phyloP scores from a whole-genome alignment of 2,329 filamentous ascomycete species.

The Talaromyces sp. region DNA sequence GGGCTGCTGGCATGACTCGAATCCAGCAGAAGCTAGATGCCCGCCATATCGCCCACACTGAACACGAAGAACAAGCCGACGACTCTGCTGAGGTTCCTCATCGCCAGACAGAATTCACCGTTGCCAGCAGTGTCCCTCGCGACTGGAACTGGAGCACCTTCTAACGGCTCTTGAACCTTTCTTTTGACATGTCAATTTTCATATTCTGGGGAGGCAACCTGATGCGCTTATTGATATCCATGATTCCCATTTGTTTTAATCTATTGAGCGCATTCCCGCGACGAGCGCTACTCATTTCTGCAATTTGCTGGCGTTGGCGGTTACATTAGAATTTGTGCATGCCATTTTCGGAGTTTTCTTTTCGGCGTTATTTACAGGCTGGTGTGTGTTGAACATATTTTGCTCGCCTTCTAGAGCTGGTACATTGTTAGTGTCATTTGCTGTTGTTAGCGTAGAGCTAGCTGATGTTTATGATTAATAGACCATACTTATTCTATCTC shows the following conservation, averaged over 20 bases:
- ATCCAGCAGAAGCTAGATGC: conserved; percentile 41
- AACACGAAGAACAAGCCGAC: conserved; percentile 21
- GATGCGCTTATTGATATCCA: conserved; percentile 17
- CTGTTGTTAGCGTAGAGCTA: neutral
- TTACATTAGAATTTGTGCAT: neutral
- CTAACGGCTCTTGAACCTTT: conserved; percentile 30
- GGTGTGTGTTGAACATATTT: conserved; percentile 7
- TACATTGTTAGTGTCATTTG: neutral
- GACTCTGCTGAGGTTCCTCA: conserved; percentile 26
- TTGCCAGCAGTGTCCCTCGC: conserved; percentile 56
- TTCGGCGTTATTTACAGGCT: conserved; percentile 5
- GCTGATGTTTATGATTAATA: conserved; percentile 1
- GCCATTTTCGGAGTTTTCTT: conserved; percentile 5
- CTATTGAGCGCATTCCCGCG: conserved; percentile 4
- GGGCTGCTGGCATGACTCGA: conserved; percentile 53
- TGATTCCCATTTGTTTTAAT: conserved; percentile 22
- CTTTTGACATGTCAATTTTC: neutral
- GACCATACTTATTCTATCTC: neutral
- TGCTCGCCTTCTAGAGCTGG: neutral
- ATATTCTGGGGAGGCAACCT: conserved; percentile 13
- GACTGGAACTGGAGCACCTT: conserved; percentile 66
- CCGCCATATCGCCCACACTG: conserved; percentile 25
- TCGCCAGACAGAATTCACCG: conserved; percentile 36
- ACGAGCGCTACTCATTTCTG: conserved; percentile 12
- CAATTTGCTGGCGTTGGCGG: conserved; percentile 15